Evolutionary conservation across 441 rosid genomes (phyloP), one percentile per base, ranked within the genome.

Genomic region (Populus hybrid): DNA sequence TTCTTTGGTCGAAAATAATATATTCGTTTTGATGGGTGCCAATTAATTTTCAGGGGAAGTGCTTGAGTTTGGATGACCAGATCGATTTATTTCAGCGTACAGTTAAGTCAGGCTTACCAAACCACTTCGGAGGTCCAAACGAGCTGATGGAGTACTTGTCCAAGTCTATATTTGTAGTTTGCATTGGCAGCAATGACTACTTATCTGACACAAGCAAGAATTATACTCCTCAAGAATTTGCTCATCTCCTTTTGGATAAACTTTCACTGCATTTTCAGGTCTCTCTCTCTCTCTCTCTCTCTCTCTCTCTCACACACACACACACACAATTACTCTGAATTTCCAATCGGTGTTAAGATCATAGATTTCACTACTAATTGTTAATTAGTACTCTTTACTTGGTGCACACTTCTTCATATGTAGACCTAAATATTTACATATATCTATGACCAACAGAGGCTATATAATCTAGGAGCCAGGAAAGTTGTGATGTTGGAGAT

Each of bases 101-200:
- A 6, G 23, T 72, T 0, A 28, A 35, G 5, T 54, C 61, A 6
- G 21, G 67, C 12, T 70, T 85, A 40, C 75, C 35, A 7, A 79
- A 35, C 30, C 81, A 81, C 16, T 81, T 84, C 76, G 23, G 74
- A 3, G 32, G 32, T 74, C 36, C 78, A 32, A 6, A 66, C 24
- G 77, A 69, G 21, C 57, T 84, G 7, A 54, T 21, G 0, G 63
- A 67, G 2, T 36, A 89, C 76, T 75, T 89, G 72, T 76, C 86
- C 18, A 82, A 83, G 72, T 83, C 92, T 3, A 65, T 85, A 26
- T 71, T 80, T 10, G 0, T 86, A 30, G 74, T 85, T 50, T 64
- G 81, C 5, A 32, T 78, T 1, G 88, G 92, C 67, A 89, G 63
- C 72, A 89, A 89, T 18, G 90, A 89, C 77, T 83, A 81, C 69